Evolutionary conservation across 148 eudicot species (phyloP), one percentile per base, ranked within the genome.

Genomic region (Spergularia bocconei): DNA sequence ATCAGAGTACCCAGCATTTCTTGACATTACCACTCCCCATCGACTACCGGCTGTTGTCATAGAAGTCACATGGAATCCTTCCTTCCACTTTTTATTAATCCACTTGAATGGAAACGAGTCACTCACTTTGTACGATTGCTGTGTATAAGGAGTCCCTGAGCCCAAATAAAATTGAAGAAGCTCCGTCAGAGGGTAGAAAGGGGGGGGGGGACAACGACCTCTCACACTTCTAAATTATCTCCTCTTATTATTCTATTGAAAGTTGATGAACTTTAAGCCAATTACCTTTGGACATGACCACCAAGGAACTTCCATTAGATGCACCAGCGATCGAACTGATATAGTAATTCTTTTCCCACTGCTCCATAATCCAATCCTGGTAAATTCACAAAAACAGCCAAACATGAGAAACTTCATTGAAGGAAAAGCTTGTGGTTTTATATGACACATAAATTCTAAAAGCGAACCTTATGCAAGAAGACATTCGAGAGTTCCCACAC

Each of bases 1-100:
- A 62, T 92, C 96, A 25, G 90, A 87, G 73, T 74, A 92, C 67
- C 96, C 96, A n/a, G 96, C 88, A 80, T 90, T 92, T 79, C 98
- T 82, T 17, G 98, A 92, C 98, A 92, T 92, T 19, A 92, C 98
- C 19, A 92, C 96, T 77, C 98, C 98, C 98, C 98, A 92, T 54
- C 98, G 89, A 79, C 78, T 86, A 36, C 93, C 96, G 67, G 98
- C 96, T 50, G 98, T 92, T 63, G 98, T 92, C 98, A 92, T 92
- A 17, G 96, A 92, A 54, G 98, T 92, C 62, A 92, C 98, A 82
- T 91, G 97, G 72, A 91, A 91, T 47, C 93, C 97, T 81, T 91
- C 97, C 79, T 91, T 91, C 97, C 97, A 91, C 73, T 91, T 91
- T 67, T 91, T 91, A 72, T 89, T 91, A 69, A 91, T 91, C 97